phyloP scores from a whole-genome alignment of 495 filamentous ascomycete genomes.

The Podospora didyma region DNA sequence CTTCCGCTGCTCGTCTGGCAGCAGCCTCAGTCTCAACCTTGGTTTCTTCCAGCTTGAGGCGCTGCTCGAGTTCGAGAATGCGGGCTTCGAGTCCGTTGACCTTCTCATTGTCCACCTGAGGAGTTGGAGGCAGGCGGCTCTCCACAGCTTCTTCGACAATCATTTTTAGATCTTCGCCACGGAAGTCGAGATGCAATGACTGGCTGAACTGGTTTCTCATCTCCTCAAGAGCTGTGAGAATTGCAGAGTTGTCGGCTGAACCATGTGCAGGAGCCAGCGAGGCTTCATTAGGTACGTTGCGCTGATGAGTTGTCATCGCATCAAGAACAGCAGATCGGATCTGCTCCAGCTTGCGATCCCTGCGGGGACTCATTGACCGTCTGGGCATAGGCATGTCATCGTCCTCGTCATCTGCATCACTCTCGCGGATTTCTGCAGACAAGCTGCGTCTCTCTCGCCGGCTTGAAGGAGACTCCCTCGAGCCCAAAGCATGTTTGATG shows the following conservation, averaged over 20 bases:
- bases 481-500: constrained; percentile 65
- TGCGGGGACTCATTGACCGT: constrained; percentile 60
- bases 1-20: constrained; percentile 38
- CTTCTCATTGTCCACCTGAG: constrained; percentile 27
- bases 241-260: constrained; percentile 20
- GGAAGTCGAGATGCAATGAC: constrained; percentile 39
- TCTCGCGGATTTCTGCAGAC: constrained; percentile 64
- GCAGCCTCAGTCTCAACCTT: constrained; percentile 37
- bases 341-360: constrained; percentile 77
- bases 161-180: constrained; percentile 53
- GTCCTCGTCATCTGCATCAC: constrained; percentile 94
- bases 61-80: constrained; percentile 41
- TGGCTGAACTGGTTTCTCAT: constrained; percentile 47
- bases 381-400: constrained; percentile 61
- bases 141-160: constrained; percentile 58
- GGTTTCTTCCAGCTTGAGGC: constrained; percentile 39
- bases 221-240: constrained; percentile 38
- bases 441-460: constrained; percentile 51
- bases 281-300: constrained; percentile 19
- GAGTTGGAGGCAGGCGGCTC: constrained; percentile 40
- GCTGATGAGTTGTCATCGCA: constrained; percentile 61
- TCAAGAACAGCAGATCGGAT: constrained; percentile 78
- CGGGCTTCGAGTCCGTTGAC: constrained; percentile 37
- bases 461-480: constrained; percentile 39
- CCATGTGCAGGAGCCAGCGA: constrained; percentile 19